phyloP scores from a whole-genome alignment of 2,329 filamentous ascomycete species.

The Epichloe aotearoae region DNA sequence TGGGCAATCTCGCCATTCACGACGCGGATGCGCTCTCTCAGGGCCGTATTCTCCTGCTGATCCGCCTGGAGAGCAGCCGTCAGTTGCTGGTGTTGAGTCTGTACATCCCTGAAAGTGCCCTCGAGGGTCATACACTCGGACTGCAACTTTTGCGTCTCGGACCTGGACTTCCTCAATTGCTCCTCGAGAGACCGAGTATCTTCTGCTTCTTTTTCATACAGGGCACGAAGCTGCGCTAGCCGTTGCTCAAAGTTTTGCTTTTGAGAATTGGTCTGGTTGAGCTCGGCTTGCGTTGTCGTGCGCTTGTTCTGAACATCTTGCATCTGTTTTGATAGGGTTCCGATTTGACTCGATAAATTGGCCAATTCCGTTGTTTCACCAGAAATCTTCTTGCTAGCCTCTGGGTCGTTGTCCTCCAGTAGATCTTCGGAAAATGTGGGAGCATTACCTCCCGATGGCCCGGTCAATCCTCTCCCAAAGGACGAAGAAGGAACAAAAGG shows the following conservation, averaged over 20 bases:
- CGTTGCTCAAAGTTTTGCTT: slow-evolving; percentile 90
- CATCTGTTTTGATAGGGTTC: slow-evolving; percentile 83
- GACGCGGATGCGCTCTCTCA: slow-evolving; percentile 79
- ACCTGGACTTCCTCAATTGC: slow-evolving; percentile 59
- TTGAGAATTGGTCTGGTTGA: slow-evolving; percentile 69
- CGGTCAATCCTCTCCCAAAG: slow-evolving; percentile 72
- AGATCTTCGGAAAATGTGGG: slow-evolving; percentile 55
- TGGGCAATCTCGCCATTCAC: slow-evolving; percentile 73
- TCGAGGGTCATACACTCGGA: slow-evolving; percentile 75
- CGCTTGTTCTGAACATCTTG: slow-evolving; percentile 82
- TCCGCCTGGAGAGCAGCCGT: slow-evolving; percentile 65
- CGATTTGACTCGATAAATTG: slow-evolving; percentile 91
- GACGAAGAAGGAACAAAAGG: slow-evolving; percentile 86
- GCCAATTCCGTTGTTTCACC: slow-evolving; percentile 85
- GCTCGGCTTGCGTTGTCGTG: slow-evolving; percentile 62
- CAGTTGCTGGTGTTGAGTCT: slow-evolving; percentile 69
- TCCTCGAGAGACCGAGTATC: slow-evolving; percentile 77
- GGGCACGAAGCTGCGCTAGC: slow-evolving; percentile 67
- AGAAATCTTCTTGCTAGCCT: slow-evolving; percentile 76
- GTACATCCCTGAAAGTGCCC: slow-evolving; percentile 65
- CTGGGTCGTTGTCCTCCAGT: slow-evolving; percentile 78
- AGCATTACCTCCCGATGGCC: slow-evolving; percentile 60
- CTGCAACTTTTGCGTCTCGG: slow-evolving; percentile 73
- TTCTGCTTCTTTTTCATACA: slow-evolving; percentile 90
- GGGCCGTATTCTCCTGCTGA: slow-evolving; percentile 69